These are phyloP conservation scores for Condylostoma magnum DNA, from an alignment of 169 alveolate genomes.

Conservation along the genomic window DNA sequence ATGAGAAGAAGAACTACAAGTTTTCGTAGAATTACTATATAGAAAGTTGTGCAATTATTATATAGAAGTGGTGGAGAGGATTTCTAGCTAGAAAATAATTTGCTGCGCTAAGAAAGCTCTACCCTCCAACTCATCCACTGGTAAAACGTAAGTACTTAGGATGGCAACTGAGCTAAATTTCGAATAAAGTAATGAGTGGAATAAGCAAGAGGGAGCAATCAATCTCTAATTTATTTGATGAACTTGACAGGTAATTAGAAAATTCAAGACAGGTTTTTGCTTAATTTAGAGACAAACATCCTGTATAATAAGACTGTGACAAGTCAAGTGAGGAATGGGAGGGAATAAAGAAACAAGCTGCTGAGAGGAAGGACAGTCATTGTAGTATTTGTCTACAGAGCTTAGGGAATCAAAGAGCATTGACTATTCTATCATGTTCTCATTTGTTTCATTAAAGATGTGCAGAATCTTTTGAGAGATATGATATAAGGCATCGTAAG, in stretches of 20 bases:
- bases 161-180: conserved; percentile 61
- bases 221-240: conserved; percentile 45
- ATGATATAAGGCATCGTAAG: conserved; percentile 42
- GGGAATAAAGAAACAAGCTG: conserved; percentile 47
- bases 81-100: conserved; percentile 55
- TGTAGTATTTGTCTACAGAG: conserved; percentile 78
- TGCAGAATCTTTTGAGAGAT: conserved; percentile 75
- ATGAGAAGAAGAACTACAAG: conserved; percentile 65
- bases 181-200: conserved; percentile 45
- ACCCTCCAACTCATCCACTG: conserved; percentile 43
- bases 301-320: conserved; percentile 40
- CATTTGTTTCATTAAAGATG: conserved; percentile 81
- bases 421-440: conserved; percentile 66
- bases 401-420: conserved; percentile 41
- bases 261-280: conserved; percentile 55
- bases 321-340: conserved; percentile 63
- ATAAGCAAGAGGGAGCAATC: conserved; percentile 31
- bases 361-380: conserved; percentile 61
- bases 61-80: conserved; percentile 60
- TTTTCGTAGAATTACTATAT: conserved; percentile 60
- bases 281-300: conserved; percentile 35
- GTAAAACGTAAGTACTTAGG: conserved; percentile 59
- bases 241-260: conserved; percentile 54
- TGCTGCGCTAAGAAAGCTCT: conserved; percentile 43
- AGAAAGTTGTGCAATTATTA: conserved; percentile 52